These are phyloP conservation scores for Ligustrum vulgare DNA, from an alignment of 257 asterid genomes.

Conservation along the genomic window DNA sequence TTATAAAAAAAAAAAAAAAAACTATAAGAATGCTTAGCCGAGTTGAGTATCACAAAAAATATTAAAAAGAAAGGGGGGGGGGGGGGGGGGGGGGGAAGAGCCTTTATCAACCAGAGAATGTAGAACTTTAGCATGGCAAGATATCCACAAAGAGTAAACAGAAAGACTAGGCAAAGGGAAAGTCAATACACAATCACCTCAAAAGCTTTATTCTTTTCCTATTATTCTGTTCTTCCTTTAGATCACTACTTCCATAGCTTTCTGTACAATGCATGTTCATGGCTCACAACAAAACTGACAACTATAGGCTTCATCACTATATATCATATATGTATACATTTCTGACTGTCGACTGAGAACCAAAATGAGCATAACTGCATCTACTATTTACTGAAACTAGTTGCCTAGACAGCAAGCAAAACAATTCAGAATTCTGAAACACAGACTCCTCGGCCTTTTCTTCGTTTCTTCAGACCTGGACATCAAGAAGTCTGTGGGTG, in stretches of 20 bases:
- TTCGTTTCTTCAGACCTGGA: constrained; percentile 24
- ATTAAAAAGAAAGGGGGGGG: too few species aligned
- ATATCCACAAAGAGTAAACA: not conserved
- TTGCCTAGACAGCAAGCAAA: constrained; percentile 15
- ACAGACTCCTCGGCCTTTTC: constrained; percentile 21
- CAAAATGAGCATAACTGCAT: not conserved
- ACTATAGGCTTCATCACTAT: not conserved
- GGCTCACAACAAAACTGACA: not conserved
- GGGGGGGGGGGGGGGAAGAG: too few species aligned
- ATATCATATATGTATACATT: not conserved
- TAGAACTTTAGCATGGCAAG: not conserved
- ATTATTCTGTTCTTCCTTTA: not conserved
- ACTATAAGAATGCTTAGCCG: not conserved
- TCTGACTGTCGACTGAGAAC: not conserved
- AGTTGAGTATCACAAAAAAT: not conserved
- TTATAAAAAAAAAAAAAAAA: too few species aligned
- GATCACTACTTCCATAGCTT: not conserved
- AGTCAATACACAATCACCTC: not conserved
- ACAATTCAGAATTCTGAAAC: constrained; percentile 31
- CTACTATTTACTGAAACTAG: not conserved
- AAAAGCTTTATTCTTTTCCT: not conserved
- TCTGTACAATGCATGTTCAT: not conserved
- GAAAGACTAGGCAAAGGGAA: not conserved
- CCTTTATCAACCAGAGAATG: not conserved
- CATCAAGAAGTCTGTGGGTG: constrained; percentile 35